Percentiles rank a stretch among this genome's conserved stretches.
Conservation (phyloP, 1,284 basidiomycete genomes). For the Trametes pubescens region DNA sequence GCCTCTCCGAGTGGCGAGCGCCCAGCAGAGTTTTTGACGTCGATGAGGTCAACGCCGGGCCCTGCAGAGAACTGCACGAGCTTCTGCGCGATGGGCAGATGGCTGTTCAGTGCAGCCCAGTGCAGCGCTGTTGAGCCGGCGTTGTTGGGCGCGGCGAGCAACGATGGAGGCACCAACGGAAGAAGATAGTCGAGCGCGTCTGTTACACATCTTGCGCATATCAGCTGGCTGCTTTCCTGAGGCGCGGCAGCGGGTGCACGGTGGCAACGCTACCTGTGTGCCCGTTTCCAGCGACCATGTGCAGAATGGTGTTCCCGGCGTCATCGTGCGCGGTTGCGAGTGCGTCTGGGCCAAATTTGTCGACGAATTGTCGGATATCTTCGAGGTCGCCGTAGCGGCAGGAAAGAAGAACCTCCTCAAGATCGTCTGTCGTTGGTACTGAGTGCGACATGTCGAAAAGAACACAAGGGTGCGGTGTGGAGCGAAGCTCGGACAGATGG, state of each 20-base stretch:
- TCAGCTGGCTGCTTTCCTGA: slow-evolving; percentile 41
- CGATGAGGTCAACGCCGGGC: slow-evolving; percentile 71
- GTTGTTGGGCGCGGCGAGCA: slow-evolving; percentile 69
- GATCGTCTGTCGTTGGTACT: slow-evolving; percentile 63
- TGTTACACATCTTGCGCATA: slow-evolving; percentile 56
- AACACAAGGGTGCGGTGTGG: not conserved
- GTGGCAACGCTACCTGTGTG: slow-evolving; percentile 69
- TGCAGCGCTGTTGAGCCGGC: slow-evolving; percentile 85
- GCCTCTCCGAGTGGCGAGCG: slow-evolving; percentile 79
- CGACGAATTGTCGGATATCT: slow-evolving; percentile 74
- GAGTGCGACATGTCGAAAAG: slow-evolving; percentile 34
- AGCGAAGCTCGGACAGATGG: not conserved
- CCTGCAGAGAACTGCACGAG: slow-evolving; percentile 67
- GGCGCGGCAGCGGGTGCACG: slow-evolving; percentile 7
- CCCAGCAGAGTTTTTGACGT: slow-evolving; percentile 75
- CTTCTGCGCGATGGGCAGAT: slow-evolving; percentile 70
- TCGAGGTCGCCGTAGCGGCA: slow-evolving; percentile 88
- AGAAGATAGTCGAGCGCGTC: slow-evolving; percentile 79
- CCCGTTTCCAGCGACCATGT: slow-evolving; percentile 89
- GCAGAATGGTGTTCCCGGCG: slow-evolving; percentile 79
- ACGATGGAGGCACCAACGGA: slow-evolving; percentile 62
- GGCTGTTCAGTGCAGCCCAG: slow-evolving; percentile 88
- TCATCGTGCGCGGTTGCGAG: slow-evolving; percentile 72
- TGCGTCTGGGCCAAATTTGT: slow-evolving; percentile 61
- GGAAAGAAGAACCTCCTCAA: slow-evolving; percentile 81